Evolutionary conservation across 495 filamentous ascomycete species (phyloP).

Genomic region (Cladorrhinum samala): DNA sequence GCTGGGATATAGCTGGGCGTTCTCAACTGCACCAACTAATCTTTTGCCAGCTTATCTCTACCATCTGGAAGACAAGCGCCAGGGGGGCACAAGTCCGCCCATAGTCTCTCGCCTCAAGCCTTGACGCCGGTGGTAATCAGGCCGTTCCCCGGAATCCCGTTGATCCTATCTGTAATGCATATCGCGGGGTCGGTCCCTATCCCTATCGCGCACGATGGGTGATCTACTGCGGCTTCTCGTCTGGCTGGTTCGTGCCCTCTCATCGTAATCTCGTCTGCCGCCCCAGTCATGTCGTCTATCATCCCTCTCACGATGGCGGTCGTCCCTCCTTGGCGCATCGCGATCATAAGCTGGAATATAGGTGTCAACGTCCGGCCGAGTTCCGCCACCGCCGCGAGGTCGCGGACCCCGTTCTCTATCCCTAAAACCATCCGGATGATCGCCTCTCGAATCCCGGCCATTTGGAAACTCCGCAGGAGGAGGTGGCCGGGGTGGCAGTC

Average conservation of each 20-base stretch:
- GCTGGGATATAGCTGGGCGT: no score
- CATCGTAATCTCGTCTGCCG: slow-evolving; percentile 40
- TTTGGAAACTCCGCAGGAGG: slow-evolving; percentile 31
- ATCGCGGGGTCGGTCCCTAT: slow-evolving; percentile 36
- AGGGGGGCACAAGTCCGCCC: no score
- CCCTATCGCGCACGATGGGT: slow-evolving; percentile 32
- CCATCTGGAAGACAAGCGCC: no score
- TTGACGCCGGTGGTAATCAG: no score
- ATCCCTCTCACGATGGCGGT: slow-evolving; percentile 43
- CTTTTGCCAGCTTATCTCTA: no score
- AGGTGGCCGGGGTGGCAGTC: slow-evolving; percentile 40
- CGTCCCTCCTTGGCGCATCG: slow-evolving; percentile 37
- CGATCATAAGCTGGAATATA: slow-evolving; percentile 54
- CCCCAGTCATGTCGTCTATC: slow-evolving; percentile 35
- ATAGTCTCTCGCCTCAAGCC: no score
- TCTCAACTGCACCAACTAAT: no score
- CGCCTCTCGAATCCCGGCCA: slow-evolving; percentile 23
- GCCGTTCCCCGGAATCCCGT: no score
- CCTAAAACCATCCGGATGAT: slow-evolving; percentile 33
- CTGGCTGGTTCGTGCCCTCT: slow-evolving; percentile 37
- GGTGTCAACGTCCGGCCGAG: slow-evolving; percentile 46
- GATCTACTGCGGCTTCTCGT: slow-evolving; percentile 48
- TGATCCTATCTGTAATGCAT: slow-evolving; percentile 34
- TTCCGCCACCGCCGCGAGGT: slow-evolving; percentile 29
- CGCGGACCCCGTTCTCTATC: slow-evolving; percentile 26